A percentile compares a stretch with the other conserved stretches of the same genome.
phyloP scores from a whole-genome alignment of 1,284 basidiomycete species.

The Ustilago vetiveriae region DNA sequence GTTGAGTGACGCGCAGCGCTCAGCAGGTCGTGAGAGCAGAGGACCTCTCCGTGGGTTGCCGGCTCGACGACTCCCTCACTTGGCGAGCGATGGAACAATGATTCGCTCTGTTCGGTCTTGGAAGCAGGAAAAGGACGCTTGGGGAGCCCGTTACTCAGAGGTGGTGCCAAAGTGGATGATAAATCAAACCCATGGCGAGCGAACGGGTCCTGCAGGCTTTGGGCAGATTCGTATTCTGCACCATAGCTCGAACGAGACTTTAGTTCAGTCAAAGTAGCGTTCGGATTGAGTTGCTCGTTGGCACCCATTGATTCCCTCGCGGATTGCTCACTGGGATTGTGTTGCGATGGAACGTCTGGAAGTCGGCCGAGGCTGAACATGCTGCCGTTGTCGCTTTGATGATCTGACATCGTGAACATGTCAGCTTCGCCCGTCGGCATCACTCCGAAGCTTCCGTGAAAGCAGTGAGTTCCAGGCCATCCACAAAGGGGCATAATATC shows the following conservation, averaged over 20 bases:
- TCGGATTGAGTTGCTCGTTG: no score
- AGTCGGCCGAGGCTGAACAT: no score
- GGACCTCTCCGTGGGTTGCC: background rate
- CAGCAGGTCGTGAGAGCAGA: background rate
- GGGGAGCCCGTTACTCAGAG: background rate
- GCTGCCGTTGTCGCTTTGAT: no score
- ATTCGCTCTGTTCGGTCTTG: background rate
- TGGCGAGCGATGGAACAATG: background rate
- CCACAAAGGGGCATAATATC: background rate
- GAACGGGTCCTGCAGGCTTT: slow-evolving; percentile 1
- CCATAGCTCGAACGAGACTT: no score
- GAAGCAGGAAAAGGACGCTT: background rate
- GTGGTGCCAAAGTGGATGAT: background rate
- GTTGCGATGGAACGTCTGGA: no score
- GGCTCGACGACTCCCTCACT: background rate
- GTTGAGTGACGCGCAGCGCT: background rate
- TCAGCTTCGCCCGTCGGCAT: background rate
- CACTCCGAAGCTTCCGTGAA: background rate
- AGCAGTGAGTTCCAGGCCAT: slow-evolving; percentile 1
- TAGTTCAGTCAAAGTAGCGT: no score
- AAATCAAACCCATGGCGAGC: background rate
- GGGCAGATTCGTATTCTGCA: background rate
- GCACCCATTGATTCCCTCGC: no score
- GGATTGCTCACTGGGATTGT: no score
- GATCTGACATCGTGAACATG: no score